Percentiles rank a stretch among this genome's conserved stretches.
phyloP scores from a whole-genome alignment of 306 rosid genomes.

The Heteromeles arbutifolia region DNA sequence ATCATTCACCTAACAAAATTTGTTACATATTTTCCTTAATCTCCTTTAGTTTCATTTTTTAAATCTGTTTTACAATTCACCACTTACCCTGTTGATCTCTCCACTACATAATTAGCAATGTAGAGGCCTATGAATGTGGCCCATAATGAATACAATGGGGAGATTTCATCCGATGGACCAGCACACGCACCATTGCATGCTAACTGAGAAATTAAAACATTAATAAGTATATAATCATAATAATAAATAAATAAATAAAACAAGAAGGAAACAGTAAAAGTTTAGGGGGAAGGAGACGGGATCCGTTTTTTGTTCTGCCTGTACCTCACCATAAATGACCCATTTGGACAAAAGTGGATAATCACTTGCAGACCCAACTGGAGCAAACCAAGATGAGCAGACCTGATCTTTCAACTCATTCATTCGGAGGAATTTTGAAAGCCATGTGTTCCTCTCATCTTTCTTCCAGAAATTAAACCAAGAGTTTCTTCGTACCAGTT shows the following conservation, averaged over 20 bases:
- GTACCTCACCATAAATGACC: slow-evolving; percentile 98
- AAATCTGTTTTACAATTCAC: neutral
- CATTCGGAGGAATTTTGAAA: slow-evolving; percentile 70
- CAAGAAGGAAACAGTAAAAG: neutral
- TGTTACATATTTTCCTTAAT: neutral
- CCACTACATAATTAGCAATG: slow-evolving; percentile 94
- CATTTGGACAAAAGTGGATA: slow-evolving; percentile 95
- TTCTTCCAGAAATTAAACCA: slow-evolving; percentile 80
- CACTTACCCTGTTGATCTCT: slow-evolving; percentile 95
- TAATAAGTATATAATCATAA: slow-evolving; percentile 14
- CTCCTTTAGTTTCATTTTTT: neutral
- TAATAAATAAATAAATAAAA: neutral
- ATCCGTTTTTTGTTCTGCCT: neutral
- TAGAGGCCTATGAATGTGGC: slow-evolving; percentile 96
- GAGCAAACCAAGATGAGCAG: slow-evolving; percentile 99
- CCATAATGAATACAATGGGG: slow-evolving; percentile 96
- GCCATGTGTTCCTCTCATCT: slow-evolving; percentile 79
- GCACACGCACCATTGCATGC: slow-evolving; percentile 87
- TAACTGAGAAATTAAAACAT: slow-evolving; percentile 43
- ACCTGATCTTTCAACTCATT: slow-evolving; percentile 83
- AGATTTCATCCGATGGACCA: slow-evolving; percentile 81
- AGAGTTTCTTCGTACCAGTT: slow-evolving; percentile 39
- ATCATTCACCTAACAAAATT: neutral
- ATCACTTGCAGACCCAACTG: slow-evolving; percentile 96
- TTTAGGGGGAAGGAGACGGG: neutral